Evolutionary conservation across 2,329 filamentous ascomycete genomes (phyloP), one percentile per base, ranked within the genome.

Genomic region (Dactylellina parvicollis): DNA sequence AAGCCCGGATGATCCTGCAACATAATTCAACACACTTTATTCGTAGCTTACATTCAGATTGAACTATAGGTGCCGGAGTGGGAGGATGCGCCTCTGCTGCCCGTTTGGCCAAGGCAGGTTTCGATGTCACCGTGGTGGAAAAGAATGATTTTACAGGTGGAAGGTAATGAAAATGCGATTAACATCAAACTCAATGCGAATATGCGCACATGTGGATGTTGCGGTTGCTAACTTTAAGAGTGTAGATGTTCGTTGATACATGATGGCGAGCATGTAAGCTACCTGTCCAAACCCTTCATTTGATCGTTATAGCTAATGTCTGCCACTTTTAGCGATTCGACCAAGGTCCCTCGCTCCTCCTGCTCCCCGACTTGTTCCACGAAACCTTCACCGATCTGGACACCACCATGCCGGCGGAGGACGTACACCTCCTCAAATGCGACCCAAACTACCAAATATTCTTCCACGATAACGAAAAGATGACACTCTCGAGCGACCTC

Each of bases 391-490:
- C 81, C 61, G 90, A 92, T 76, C 85, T 92, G 1, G 88, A 84
- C 74, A 92, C 89, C 4, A 86, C 85, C 8, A 82, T 92, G 10
- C 83, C 86, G 74, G 83, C 82, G 0, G 89, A 91, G 78, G 88
- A 87, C n/a, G 84, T 92, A 0, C 81, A 88, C 50, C 81, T 92
- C 2, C 78, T 90, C 22, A 90, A 89, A 81, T 92, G 90, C 80
- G 87, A 90, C 54, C 88, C 89, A 0, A 92, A 92, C 79, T 92
- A 92, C 82, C 86, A 87, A 61, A 84, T 92, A 70, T 90, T 88
- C 84, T 92, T 92, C 78, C 83, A 86, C 12, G 90, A 92, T 79
- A 87, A 87, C 56, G 85, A 86, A 75, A 81, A 80, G 9, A 89
- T 92, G 78, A 83, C 85, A 74, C 82, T 90, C 26, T 88, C 86